Base-by-base conservation (phyloP, 495 filamentous ascomycete species). In the Penicillium macrosclerotiorum region DNA sequence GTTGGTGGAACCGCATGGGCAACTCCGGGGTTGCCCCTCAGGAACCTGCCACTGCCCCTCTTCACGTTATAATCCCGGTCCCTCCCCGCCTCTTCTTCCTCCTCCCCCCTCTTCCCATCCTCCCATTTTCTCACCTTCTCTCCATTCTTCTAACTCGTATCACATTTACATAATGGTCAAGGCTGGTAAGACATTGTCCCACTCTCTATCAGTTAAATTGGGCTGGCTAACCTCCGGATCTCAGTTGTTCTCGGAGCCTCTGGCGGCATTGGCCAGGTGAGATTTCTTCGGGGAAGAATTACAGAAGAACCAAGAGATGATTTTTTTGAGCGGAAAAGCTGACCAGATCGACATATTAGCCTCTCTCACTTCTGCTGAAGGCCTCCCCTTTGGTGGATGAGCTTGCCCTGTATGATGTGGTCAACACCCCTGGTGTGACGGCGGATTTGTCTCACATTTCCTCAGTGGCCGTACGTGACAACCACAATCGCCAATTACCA, bases 371-470 rank as follows among this genome's bases (percentile, higher is more conserved):
- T 54, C 82, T 98, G 58, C 73, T 96, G 55, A 98, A 97, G 80
- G 78, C 83, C 46, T 86, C 75, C 42, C 88, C 90, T 26, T 81
- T 92, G 51, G 72, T 97, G 52, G 83, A 91, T 59, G 87, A 96
- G 75, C 86, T 98, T 62, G 76, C 90, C 40, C 84, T 98, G 52
- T 98, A 96, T 79, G 93, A 97, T 92, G 90, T 97, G 49, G 93
- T 96, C 67, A 96, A 96, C 79, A 94, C 91, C 32, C 92, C 91
- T 49, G 93, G 93, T 67, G 93, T 98, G 45, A 83, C 92, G 31
- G 83, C 93, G 48, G 93, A 98, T 64, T 83, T 98, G 40, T 95
- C 93, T 40, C 93, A 98, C 74, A 97, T 98, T 74, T 95, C 93
- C 32, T 88, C 90, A 29, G 79, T 81, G 41, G 93, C 94, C 54